Evolutionary conservation across 2,329 filamentous ascomycete genomes (phyloP), one percentile per base, ranked within the genome.

Genomic region (Juglanconis sp.): DNA sequence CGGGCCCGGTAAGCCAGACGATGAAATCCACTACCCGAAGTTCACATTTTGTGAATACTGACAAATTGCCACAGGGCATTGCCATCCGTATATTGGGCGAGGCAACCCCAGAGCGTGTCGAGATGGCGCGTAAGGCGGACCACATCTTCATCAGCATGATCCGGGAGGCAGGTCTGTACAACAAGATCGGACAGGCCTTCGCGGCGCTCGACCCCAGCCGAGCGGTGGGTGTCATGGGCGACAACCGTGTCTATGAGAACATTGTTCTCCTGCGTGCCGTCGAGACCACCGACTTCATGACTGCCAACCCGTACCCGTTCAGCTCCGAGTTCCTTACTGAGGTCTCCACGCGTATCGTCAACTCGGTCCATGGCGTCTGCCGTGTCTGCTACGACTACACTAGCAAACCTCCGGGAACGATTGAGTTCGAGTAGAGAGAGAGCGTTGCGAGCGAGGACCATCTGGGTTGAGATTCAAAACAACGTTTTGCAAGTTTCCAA

Each of bases 51-150:
- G 48, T 24, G 3, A 38, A 15, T 15, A 15, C 55, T 57, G 36
- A 57, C 55, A 51, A 4, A 9, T 11, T 3, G 31, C 13, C 2
- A 31, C 75, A 79, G 0, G 83, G 76, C 55, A 86, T 96, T 63
- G 91, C 84, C 13, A 90, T 95, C 66, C 83, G 91, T 56, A 88
- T 96, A 62, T 79, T 96, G 1, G 93, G 93, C 40, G 92, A 96
- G 67, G 87, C 96, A 13, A 96, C 91, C 1, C 82, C 81, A 2
- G 89, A 93, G 71, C 85, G 89, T 47, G 88, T 96, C 15, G 85
- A 86, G 58, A 95, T 96, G 64, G 91, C 86, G 2, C 79, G 90
- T n/a, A 79, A 89, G 71, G 90, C 90, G 1, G 91, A 93, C 68
- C 71, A 85, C 69, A 93, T 94, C 69, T 93, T 90, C 76, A 92